These are phyloP conservation scores for Akanthomyces uredinophilus DNA, from an alignment of 2,329 filamentous ascomycete genomes.

Conservation along the genomic window DNA sequence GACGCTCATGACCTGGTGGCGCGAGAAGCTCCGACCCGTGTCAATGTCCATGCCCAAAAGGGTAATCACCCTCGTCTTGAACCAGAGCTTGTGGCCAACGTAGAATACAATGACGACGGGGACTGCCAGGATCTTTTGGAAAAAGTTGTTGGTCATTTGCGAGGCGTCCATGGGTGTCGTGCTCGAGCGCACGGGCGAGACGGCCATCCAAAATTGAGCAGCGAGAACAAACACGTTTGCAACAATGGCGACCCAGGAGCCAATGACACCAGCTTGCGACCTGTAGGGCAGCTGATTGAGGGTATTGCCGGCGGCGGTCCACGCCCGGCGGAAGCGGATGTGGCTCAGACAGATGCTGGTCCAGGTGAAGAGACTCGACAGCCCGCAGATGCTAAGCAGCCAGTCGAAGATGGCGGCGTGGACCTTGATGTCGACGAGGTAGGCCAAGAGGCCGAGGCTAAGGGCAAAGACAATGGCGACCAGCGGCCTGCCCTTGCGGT, in stretches of 20 bases:
- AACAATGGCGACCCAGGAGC: slow-evolving; percentile 67
- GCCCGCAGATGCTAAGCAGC: slow-evolving; percentile 54
- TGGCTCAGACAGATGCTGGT: slow-evolving; percentile 45
- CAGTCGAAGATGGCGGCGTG: slow-evolving; percentile 39
- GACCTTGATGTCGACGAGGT: slow-evolving; percentile 8
- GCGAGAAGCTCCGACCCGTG: slow-evolving; percentile 53
- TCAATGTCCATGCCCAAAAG: slow-evolving; percentile 68
- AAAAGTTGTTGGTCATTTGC: slow-evolving; percentile 54
- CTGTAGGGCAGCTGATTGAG: slow-evolving; percentile 70
- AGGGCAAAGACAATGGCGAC: slow-evolving; percentile 35
- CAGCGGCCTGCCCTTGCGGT: slow-evolving; percentile 39
- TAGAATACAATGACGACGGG: slow-evolving; percentile 59
- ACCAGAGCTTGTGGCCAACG: slow-evolving; percentile 62
- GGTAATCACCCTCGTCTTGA: slow-evolving; percentile 57
- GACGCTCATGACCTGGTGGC: slow-evolving; percentile 21
- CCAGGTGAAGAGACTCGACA: slow-evolving; percentile 60
- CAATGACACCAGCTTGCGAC: slow-evolving; percentile 65
- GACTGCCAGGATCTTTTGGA: slow-evolving; percentile 56
- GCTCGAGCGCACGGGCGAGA: slow-evolving; percentile 23
- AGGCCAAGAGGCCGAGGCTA: slow-evolving; percentile 35
- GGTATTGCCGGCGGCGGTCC: slow-evolving; percentile 43
- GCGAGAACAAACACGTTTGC: slow-evolving; percentile 67
- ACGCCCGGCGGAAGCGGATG: slow-evolving; percentile 27
- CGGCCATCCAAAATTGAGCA: slow-evolving; percentile 70
- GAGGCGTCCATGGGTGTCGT: slow-evolving; percentile 22